Conservation (phyloP, 352 stramenopile genomes). For the Aphanomyces cochlioides region DNA sequence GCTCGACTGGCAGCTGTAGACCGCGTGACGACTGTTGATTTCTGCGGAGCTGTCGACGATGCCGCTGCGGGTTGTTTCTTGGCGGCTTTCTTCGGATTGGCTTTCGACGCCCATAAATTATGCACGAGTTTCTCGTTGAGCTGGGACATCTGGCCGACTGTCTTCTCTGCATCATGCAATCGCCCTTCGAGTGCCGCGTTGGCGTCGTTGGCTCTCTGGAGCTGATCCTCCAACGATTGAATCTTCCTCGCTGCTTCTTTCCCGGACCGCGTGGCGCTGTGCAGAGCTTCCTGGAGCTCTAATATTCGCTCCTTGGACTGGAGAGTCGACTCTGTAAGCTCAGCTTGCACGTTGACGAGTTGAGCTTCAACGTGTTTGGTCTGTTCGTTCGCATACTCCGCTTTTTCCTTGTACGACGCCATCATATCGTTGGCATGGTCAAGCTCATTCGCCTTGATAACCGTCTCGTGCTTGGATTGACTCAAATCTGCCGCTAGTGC, state of each 20-base stretch:
- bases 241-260: slow-evolving; percentile 21
- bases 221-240: slow-evolving; percentile 32
- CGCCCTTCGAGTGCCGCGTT: slow-evolving; percentile 47
- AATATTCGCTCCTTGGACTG: slow-evolving; percentile 13
- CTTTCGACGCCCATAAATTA: slow-evolving; percentile 59
- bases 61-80: slow-evolving; percentile 47
- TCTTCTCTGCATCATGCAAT: slow-evolving; percentile 64
- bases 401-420: slow-evolving; percentile 50
- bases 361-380: slow-evolving; percentile 30
- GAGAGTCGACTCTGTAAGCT: slow-evolving; percentile 10
- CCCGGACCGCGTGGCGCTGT: slow-evolving; percentile 3
- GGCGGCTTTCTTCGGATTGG: slow-evolving; percentile 55
- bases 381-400: slow-evolving; percentile 37
- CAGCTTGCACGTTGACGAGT: slow-evolving; percentile 5
- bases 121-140: slow-evolving; percentile 67
- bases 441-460: slow-evolving; percentile 45
- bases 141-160: slow-evolving; percentile 55
- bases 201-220: slow-evolving; percentile 45
- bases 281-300: slow-evolving; percentile 24
- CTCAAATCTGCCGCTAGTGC: slow-evolving; percentile 58
- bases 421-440: slow-evolving; percentile 50
- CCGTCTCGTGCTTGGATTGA: slow-evolving; percentile 45
- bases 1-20: slow-evolving; percentile 59
- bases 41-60: slow-evolving; percentile 36
- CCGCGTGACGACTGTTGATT: slow-evolving; percentile 38